Percentiles rank a stretch among this genome's conserved stretches.
These are phyloP conservation scores for Chrysosporium queenslandicum DNA, from an alignment of 2,329 filamentous ascomycete genomes.

Conservation along the genomic window DNA sequence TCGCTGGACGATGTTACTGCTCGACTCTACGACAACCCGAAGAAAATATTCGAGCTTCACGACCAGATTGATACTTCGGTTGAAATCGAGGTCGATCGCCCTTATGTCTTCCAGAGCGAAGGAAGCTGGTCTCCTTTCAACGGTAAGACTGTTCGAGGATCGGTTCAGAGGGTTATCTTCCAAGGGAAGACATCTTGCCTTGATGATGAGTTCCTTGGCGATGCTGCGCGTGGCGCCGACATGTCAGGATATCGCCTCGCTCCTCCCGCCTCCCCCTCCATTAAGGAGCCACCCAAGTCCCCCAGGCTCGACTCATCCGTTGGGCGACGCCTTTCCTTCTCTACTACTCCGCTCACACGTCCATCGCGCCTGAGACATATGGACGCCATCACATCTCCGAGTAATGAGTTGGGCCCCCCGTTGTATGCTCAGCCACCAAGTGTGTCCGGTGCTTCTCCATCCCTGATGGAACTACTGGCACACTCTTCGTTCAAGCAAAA, in stretches of 20 bases:
- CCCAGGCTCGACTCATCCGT: slow-evolving; percentile 30
- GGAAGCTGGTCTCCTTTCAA: slow-evolving; percentile 60
- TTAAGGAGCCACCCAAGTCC: slow-evolving; percentile 42
- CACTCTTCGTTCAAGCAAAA: slow-evolving; percentile 80
- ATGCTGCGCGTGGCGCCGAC: slow-evolving; percentile 55
- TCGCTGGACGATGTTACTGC: slow-evolving; percentile 62
- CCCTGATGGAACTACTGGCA: slow-evolving; percentile 61
- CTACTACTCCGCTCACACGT: slow-evolving; percentile 31
- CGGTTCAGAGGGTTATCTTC: slow-evolving; percentile 67
- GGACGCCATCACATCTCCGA: slow-evolving; percentile 20
- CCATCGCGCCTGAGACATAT: slow-evolving; percentile 22
- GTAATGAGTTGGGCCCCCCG: slow-evolving; percentile 32
- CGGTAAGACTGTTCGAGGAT: slow-evolving; percentile 57
- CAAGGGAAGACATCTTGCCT: slow-evolving; percentile 64
- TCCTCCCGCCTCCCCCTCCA: slow-evolving; percentile 24
- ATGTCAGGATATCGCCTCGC: slow-evolving; percentile 57
- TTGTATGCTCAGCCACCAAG: slow-evolving; percentile 32
- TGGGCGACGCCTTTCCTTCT: slow-evolving; percentile 31
- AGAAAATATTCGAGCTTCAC: slow-evolving; percentile 71
- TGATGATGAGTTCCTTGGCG: slow-evolving; percentile 53
- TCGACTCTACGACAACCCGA: slow-evolving; percentile 67
- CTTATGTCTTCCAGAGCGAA: slow-evolving; percentile 49
- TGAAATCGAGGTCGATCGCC: slow-evolving; percentile 65
- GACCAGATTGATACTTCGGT: slow-evolving; percentile 64
- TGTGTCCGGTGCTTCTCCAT: slow-evolving; percentile 44